Base-by-base conservation (phyloP, 805 yeast species). In the Ogataea neopini region DNA sequence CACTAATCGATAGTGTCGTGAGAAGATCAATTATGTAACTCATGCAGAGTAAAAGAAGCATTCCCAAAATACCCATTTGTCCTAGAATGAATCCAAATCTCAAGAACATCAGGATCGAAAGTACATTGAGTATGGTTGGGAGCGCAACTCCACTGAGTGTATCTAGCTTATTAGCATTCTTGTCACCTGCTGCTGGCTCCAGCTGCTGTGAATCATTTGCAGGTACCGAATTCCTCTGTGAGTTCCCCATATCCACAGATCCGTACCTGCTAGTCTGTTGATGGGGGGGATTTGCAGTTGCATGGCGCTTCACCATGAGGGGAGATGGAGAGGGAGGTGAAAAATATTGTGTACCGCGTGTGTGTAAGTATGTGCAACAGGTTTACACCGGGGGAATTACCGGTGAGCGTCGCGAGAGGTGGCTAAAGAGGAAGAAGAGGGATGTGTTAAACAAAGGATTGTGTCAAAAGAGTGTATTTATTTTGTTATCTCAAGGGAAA, bases 61-160 rank as follows among this genome's bases (percentile, higher is more conserved):
- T 75, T 4, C 97, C 97, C 14, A 86, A 45, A 5, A 92, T 74
- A 1, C 99, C 99, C 76, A 92, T 83, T 62, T 94, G 97, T 8
- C 99, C 99, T 28, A 94, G 75, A 29, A 94, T 85, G 69, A 91
- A 94, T 5, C 99, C 99, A 64, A 94, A 94, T 53, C 99, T 79
- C 56, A 94, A 73, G 63, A 92, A 94, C 96, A 94, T 90, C 64
- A 94, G 76, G 59, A 94, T 94, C 2, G 97, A 90, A 25, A 94
- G 73, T 37, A 94, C 97, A 67, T 94, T 94, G 34, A 94, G 72
- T 0, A 96, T 81, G 0, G 98, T 94, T 9, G 99, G 99, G 13
- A 94, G 76, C 61, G 95, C 91, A 2, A 91, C 97, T 13, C 97
- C 98, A 49, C 81, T 84, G 51, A 84, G 82, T 0, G 97, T 92